Evolutionary conservation across 164 flowering plant genomes (phyloP).

Genomic region (Macadamia tetraphylla): DNA sequence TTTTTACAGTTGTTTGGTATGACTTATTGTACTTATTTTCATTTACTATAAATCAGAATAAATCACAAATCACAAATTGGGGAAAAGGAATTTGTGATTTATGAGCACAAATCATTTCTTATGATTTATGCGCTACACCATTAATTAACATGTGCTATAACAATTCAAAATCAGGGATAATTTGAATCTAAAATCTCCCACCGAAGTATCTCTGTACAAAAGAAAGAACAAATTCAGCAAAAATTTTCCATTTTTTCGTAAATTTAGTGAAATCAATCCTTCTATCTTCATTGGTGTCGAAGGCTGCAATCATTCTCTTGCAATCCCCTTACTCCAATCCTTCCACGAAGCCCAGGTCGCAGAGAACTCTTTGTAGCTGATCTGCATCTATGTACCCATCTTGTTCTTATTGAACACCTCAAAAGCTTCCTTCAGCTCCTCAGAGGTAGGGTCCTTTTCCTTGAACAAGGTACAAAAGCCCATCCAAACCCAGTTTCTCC

Average conservation of each 20-base stretch:
- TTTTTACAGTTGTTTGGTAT: too few relatives aligned
- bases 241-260: constrained; percentile 8
- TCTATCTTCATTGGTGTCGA: constrained; percentile 42
- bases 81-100: too few relatives aligned
- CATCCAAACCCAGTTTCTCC: constrained; percentile 7
- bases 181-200: too few relatives aligned
- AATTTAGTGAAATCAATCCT: constrained; percentile 41
- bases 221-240: background rate
- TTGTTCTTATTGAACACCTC: constrained; percentile 37
- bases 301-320: constrained; percentile 31
- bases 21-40: too few relatives aligned
- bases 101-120: too few relatives aligned
- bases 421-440: constrained; percentile 42
- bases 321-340: constrained; percentile 25
- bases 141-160: too few relatives aligned
- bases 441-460: constrained; percentile 32
- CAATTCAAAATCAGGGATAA: too few relatives aligned
- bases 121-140: too few relatives aligned
- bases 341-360: constrained; percentile 25
- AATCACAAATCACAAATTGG: too few relatives aligned
- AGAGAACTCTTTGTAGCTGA: constrained; percentile 34
- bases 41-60: too few relatives aligned
- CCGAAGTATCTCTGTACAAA: too few relatives aligned
- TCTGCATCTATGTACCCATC: constrained; percentile 50
- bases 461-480: constrained; percentile 22